Evolutionary conservation across 306 rosid genomes (phyloP), one percentile per base, ranked within the genome.

Genomic region (Pachyrhizus erosus): DNA sequence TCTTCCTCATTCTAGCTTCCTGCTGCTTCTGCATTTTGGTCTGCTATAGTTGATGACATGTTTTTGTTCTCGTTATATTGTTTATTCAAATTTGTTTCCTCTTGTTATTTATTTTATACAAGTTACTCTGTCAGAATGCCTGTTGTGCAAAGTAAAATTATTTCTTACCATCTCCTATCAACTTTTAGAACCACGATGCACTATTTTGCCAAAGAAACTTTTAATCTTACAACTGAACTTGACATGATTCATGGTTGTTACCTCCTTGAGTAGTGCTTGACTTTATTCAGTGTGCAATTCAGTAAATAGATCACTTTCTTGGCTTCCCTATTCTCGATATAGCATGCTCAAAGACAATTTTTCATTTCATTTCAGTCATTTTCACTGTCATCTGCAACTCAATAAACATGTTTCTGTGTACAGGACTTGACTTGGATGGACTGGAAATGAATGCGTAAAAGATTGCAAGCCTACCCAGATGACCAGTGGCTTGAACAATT

Each of bases 401-500:
- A 34, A 61, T 61, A 81, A 21, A 31, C 14, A 21, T 73, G 17
- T 27, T 66, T 75, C 20, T 40, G 0, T 54, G 48, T 75, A n/a
- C 81, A 82, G 85, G 85, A 75, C 48, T 52, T 26, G 72, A 70
- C 62, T 76, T 24, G 10, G 73, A 71, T 49, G 13, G 52, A 49
- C 51, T 72, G 86, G 79, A 78, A 81, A 77, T 49, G 83, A 84
- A 37, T 71, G 75, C 48, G n/a, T 37, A 64, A 75, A 20, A 68
- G 51, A 40, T 69, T 20, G 49, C 74, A 81, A 81, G 84, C 68
- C 82, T 45, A 33, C 65, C 58, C 46, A 75, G 54, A 66, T 73
- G 84, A 78, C 84, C 78, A 27, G 73, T 69, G 90, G 90, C 90
- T 85, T 72, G 76, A 81, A 83, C 88, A 87, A 87, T 89, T 89